Evolutionary conservation across 2,329 filamentous ascomycete genomes (phyloP).

Genomic region (Penicillium sp.): DNA sequence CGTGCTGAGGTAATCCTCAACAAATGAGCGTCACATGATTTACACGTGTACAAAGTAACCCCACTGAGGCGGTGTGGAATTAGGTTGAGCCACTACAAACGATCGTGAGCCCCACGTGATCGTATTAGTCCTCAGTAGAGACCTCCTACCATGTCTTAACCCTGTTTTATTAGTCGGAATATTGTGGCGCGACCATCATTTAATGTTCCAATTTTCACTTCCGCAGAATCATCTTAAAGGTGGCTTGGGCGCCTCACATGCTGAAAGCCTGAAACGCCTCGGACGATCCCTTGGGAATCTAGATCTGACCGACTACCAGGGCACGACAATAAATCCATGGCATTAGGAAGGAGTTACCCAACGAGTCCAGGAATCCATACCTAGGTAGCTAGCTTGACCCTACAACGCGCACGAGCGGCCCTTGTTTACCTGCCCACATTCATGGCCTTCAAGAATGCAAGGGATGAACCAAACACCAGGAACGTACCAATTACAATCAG

Average conservation of each 20-base stretch:
- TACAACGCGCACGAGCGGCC: conserved; percentile 6
- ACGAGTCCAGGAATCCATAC: not conserved
- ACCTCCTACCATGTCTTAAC: too few species aligned
- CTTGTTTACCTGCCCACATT: conserved; percentile 20
- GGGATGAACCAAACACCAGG: conserved; percentile 10
- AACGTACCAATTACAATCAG: conserved; percentile 11
- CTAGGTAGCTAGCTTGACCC: not conserved
- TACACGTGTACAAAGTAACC: too few species aligned
- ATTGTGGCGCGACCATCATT: not conserved
- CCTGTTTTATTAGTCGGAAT: too few species aligned
- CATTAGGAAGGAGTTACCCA: not conserved
- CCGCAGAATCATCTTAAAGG: not conserved
- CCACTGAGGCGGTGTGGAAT: too few species aligned
- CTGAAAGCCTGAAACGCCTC: not conserved
- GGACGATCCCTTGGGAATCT: not conserved
- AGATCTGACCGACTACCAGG: not conserved
- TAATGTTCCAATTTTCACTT: not conserved
- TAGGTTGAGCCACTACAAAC: too few species aligned
- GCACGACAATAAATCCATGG: not conserved
- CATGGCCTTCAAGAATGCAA: conserved; percentile 20
- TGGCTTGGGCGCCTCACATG: not conserved
- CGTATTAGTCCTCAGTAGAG: conserved; percentile 3
- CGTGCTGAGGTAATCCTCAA: conserved; percentile 11
- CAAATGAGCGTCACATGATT: conserved; percentile 3
- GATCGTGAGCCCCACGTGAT: conserved; percentile 2